Conservation (phyloP, 2,329 filamentous ascomycete genomes). For the Fusarium burgessii region DNA sequence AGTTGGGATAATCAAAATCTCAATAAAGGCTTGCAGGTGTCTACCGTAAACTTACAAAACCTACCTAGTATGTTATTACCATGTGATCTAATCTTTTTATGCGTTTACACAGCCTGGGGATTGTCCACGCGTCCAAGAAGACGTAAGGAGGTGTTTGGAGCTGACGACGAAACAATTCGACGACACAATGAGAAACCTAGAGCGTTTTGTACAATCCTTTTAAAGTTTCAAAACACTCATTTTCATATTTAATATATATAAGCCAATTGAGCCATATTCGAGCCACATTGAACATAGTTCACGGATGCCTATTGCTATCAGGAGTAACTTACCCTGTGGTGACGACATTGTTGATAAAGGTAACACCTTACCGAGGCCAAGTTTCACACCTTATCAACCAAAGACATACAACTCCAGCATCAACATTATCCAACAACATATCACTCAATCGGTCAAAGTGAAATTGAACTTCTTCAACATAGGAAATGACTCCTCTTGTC, state of each 20-base stretch:
- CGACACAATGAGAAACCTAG: neutral
- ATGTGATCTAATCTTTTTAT: too few relatives aligned
- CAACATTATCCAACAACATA: neutral
- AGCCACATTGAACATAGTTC: neutral
- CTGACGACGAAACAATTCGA: neutral
- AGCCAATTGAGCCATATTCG: neutral
- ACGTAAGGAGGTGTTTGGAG: neutral
- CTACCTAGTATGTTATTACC: too few relatives aligned
- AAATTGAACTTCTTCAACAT: neutral
- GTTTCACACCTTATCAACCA: conserved; percentile 25
- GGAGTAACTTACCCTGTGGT: conserved; percentile 22
- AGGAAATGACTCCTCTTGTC: conserved; percentile 61
- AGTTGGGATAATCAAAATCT: too few relatives aligned
- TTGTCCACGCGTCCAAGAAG: neutral
- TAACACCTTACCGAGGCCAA: neutral
- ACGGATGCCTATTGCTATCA: neutral
- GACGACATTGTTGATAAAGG: conserved; percentile 27
- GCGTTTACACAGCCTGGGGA: too few relatives aligned
- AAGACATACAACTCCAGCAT: conserved; percentile 4
- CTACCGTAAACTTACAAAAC: too few relatives aligned
- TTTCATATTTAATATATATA: neutral
- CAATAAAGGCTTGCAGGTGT: too few relatives aligned
- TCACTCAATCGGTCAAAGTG: neutral
- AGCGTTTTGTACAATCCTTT: neutral
- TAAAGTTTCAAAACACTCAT: too few relatives aligned